Evolutionary conservation across 2,329 filamentous ascomycete species (phyloP).

Genomic region (Beauveria sp.): DNA sequence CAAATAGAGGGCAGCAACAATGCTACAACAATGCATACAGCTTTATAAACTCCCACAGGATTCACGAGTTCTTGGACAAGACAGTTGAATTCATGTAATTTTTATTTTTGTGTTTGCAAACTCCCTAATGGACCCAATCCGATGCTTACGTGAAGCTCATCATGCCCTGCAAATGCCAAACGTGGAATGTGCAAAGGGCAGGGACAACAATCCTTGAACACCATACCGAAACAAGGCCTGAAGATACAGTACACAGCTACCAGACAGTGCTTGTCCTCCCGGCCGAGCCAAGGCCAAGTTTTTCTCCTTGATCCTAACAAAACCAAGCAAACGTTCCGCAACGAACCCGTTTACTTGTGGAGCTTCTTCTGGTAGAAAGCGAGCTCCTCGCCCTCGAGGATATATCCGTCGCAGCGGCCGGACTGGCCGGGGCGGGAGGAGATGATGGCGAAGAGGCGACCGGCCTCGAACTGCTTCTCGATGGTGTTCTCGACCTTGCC

Average conservation of each 20-base stretch:
- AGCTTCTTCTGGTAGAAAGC: constrained; percentile 99
- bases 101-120: constrained; percentile 13
- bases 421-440: constrained; percentile 93
- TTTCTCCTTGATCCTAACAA: neutral
- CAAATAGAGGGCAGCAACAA: neutral
- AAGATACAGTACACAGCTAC: constrained; percentile 6
- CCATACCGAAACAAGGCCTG: constrained; percentile 23
- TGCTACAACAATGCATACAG: neutral
- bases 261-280: neutral
- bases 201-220: constrained; percentile 30
- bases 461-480: constrained; percentile 99
- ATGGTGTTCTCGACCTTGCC: constrained; percentile 91
- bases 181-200: constrained; percentile 16
- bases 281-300: constrained; percentile 4
- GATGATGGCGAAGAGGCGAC: constrained; percentile 91
- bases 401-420: constrained; percentile 93
- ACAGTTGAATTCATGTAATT: constrained; percentile 5
- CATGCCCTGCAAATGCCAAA: constrained; percentile 27
- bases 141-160: constrained; percentile 31
- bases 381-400: constrained; percentile 98
- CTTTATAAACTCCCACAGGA: neutral
- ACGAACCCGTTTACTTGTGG: constrained; percentile 67
- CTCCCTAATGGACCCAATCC: constrained; percentile 31
- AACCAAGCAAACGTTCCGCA: constrained; percentile 19
- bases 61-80: neutral